Evolutionary conservation across 1,284 basidiomycete genomes (phyloP), one percentile per base, ranked within the genome.

Genomic region (Athelia psychrophila): DNA sequence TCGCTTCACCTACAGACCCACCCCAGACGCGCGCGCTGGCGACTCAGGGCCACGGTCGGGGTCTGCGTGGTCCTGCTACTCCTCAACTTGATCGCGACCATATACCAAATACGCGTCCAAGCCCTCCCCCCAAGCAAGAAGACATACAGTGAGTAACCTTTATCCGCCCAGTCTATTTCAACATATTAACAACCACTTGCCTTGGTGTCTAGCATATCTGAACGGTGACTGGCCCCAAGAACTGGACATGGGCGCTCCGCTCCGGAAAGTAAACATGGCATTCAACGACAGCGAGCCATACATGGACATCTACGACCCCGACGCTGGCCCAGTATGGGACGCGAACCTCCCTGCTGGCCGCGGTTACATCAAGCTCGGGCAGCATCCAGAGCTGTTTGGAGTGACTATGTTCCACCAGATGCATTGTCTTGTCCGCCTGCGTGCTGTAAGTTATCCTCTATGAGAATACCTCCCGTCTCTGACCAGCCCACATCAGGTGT

Each of bases 381-480:
- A 30, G 24, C 24, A 35, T 20, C 18, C 18, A 22, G 18, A 45
- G 13, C 46, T 30, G 22, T 56, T 51, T 45, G 23, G 25, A 15
- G 27, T 51, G 19, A 19, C 48, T 15, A 38, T 56, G 19, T 53
- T 45, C 40, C 54, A 56, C 36, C 52, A 56, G 33, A 22, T 56
- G 23, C 54, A 54, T 36, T 56, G 54, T 35, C 47, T 56, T 16
- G 52, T 47, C 32, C 35, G 19, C 35, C 15, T 56, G 5, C 54
- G 54, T 27, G 30, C 23, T 27, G 46, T 35, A 24, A 30, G 48
- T 30, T 5, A 6, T 5, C 27, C 13, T 13, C 13, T 30, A 13
- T 33, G 6, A 13, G 13, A 5, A 30, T 30, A 30, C 13, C 27
- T 5, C 27, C 5, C 13, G 27, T 5, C 27, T 30, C 6, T 6